Percentiles rank a stretch among this genome's conserved stretches.
phyloP scores from a whole-genome alignment of 2,329 filamentous ascomycete species.

The Coleophoma crateriformis region DNA sequence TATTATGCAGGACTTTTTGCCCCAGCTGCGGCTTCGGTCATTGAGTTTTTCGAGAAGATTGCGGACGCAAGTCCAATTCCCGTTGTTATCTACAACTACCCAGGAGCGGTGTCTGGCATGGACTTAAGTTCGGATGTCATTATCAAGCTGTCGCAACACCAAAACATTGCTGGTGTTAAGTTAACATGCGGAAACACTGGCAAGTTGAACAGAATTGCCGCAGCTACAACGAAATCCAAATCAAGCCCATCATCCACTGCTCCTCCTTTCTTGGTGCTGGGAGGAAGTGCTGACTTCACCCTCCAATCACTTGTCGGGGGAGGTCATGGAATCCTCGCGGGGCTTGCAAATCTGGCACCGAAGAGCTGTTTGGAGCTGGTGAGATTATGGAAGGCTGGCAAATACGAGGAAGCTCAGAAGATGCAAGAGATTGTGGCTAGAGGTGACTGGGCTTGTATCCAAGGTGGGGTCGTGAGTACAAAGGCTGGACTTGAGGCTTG shows the following conservation, averaged over 20 bases:
- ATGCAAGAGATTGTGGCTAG: constrained; percentile 60
- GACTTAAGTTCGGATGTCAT: constrained; percentile 87
- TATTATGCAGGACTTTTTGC: constrained; percentile 59
- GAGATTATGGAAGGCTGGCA: constrained; percentile 54
- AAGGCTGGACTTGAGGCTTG: constrained; percentile 60
- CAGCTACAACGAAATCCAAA: constrained; percentile 49
- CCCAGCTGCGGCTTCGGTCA: constrained; percentile 46
- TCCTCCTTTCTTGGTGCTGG: constrained; percentile 61
- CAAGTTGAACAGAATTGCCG: constrained; percentile 50
- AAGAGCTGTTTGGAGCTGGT: constrained; percentile 57
- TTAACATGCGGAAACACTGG: constrained; percentile 83
- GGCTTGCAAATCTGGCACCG: constrained; percentile 65
- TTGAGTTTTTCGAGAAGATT: constrained; percentile 55
- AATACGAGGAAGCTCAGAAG: constrained; percentile 52
- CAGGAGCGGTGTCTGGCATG: constrained; percentile 78
- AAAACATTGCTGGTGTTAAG: constrained; percentile 84
- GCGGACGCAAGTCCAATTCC: constrained; percentile 68
- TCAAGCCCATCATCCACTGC: constrained; percentile 40
- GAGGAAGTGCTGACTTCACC: constrained; percentile 70
- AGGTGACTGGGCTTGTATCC: constrained; percentile 65
- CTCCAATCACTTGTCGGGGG: constrained; percentile 65
- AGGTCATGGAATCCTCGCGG: constrained; percentile 66
- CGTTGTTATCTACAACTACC: constrained; percentile 85
- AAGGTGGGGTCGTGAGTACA: constrained; percentile 63
- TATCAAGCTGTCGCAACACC: constrained; percentile 71